Evolutionary conservation across 2,329 filamentous ascomycete species (phyloP).

Genomic region (Thermothelomyces thermophilus): DNA sequence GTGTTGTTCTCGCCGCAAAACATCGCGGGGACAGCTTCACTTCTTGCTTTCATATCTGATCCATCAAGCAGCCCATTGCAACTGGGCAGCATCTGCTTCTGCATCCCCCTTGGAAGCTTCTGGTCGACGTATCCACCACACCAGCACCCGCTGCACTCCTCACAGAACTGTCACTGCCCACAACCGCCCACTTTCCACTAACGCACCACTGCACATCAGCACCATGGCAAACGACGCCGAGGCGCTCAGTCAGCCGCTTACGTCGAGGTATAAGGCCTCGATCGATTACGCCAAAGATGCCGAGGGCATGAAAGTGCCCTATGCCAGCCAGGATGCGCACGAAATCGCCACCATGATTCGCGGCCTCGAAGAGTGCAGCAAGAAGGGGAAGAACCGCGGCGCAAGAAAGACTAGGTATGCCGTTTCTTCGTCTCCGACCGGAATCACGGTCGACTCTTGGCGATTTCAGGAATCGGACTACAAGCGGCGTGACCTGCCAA

Average conservation of each 20-base stretch:
- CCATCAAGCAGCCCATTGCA: background rate
- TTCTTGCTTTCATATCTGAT: background rate
- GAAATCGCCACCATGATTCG: constrained; percentile 61
- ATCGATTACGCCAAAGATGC: constrained; percentile 25
- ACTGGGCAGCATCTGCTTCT: background rate
- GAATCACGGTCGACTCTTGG: constrained; percentile 79
- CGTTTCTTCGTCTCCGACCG: constrained; percentile 55
- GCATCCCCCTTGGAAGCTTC: background rate
- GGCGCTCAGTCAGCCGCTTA: constrained; percentile 5
- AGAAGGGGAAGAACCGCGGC: constrained; percentile 45
- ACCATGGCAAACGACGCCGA: constrained; percentile 19
- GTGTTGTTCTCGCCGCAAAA: background rate
- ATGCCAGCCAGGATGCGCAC: constrained; percentile 60
- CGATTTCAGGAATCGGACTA: constrained; percentile 93
- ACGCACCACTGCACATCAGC: constrained; percentile 1
- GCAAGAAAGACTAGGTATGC: constrained; percentile 74
- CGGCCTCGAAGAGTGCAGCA: constrained; percentile 52
- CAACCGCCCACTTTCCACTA: constrained; percentile 8
- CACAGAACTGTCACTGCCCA: constrained; percentile 3
- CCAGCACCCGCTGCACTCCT: constrained; percentile 10
- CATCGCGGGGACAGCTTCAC: background rate
- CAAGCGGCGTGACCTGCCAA: constrained; percentile 78
- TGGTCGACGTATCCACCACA: constrained; percentile 17
- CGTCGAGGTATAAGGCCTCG: constrained; percentile 22
- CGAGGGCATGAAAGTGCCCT: constrained; percentile 47